Evolutionary conservation across 768 basidiomycete genomes (phyloP), one percentile per base, ranked within the genome.

Genomic region (Tulasnella sp.): DNA sequence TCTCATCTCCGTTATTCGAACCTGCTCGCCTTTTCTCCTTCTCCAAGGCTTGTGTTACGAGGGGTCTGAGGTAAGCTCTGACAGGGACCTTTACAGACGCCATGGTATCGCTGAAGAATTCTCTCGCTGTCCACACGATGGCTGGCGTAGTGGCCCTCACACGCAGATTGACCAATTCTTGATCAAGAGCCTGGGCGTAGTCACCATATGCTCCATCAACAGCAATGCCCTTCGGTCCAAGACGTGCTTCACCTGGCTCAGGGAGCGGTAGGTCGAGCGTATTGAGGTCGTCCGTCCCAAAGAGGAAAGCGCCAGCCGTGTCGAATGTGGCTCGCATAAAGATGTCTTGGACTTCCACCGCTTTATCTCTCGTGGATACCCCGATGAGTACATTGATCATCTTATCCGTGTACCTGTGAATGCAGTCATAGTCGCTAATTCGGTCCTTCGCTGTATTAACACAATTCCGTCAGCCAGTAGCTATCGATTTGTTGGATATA

Each of bases 321-420:
- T 63, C 62, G 21, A 63, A 19, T 21, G 62, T 63, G 48, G 62
- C 53, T 0, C 62, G 61, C 17, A n/a, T 61, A 32, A 62, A 63
- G 26, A 63, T 15, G 24, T 63, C 62, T 55, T 63, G 62, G 21
- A 63, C 29, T 17, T 63, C 62, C 42, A 38, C 26, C 27, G 61
- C 26, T 3, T 67, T 69, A 32, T 44, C 41, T 17, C 4, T 34
- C 52, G 68, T 64, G 4, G 67, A 64, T 51, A 67, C 62, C 26
- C 61, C 34, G 5, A 15, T 38, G 34, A 38, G 15, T 15, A 38
- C 7, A 7, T 5, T 19, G 11, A 69, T 9, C 34, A 65, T 58
- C 2, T 58, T 47, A 11, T 58, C 24, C n/a, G 65, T 65, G 32
- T 56, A 50, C 0, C 65, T 60, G 3, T 49, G 48, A 58, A 70